Conservation (phyloP, 225 moss, liverwort and hornwort genomes). For the Rhytidiadelphus loreus region DNA sequence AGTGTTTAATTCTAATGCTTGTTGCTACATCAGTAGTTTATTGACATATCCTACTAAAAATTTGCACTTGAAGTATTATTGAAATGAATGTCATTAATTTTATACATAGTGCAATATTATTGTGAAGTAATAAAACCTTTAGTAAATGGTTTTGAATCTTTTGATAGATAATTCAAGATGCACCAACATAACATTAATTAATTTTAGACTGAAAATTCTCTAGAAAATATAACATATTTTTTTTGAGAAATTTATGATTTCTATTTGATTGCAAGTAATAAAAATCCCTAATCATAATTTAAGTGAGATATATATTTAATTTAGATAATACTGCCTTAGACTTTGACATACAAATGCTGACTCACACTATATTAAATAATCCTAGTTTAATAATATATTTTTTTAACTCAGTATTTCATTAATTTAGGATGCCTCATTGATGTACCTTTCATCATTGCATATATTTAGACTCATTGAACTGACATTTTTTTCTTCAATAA, state of each 20-base stretch:
- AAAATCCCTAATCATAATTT: too few species aligned
- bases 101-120: not conserved
- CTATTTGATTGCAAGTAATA: not conserved
- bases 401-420: not conserved
- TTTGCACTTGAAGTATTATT: not conserved
- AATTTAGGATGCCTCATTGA: too few species aligned
- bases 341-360: too few species aligned
- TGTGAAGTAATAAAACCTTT: not conserved
- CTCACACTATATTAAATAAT: too few species aligned
- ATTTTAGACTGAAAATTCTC: not conserved
- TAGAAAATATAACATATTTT: not conserved
- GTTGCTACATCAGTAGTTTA: not conserved
- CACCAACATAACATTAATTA: not conserved
- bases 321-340: too few species aligned
- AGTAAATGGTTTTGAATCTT: not conserved
- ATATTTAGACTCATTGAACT: not conserved
- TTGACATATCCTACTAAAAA: not conserved
- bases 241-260: not conserved
- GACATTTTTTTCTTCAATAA: not conserved
- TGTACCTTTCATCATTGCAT: not conserved
- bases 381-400: too few species aligned
- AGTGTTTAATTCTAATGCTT: not conserved
- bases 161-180: not conserved
- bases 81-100: not conserved
- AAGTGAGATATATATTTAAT: not conserved